Conservation (phyloP, 768 basidiomycete genomes). For the Scleroderma bovista region DNA sequence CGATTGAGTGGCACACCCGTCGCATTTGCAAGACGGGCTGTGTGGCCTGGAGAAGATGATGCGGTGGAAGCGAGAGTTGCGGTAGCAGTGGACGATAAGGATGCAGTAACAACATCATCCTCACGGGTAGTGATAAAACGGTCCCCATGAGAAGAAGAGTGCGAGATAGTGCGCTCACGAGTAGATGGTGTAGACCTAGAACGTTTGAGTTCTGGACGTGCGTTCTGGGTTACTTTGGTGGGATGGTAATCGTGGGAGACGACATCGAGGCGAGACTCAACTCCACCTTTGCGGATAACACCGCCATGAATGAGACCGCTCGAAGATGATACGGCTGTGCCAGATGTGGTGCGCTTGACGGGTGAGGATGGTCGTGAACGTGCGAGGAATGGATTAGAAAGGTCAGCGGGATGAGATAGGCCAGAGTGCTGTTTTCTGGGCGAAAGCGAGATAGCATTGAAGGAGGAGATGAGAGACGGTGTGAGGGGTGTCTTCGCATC, state of each 20-base stretch:
- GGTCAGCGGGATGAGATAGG: slow-evolving; percentile 35
- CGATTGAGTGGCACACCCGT: slow-evolving; percentile 72
- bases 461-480: slow-evolving; percentile 35
- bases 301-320: slow-evolving; percentile 52
- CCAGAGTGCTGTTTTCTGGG: slow-evolving; percentile 21
- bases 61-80: slow-evolving; percentile 26
- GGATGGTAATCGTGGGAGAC: slow-evolving; percentile 75
- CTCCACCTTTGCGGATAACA: slow-evolving; percentile 69
- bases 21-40: slow-evolving; percentile 70
- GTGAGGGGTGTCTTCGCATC: slow-evolving; percentile 47
- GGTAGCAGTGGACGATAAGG: slow-evolving; percentile 58
- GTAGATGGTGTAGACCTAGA: slow-evolving; percentile 70
- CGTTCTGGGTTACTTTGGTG: slow-evolving; percentile 20
- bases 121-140: slow-evolving; percentile 66
- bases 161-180: slow-evolving; percentile 26
- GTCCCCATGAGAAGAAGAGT: slow-evolving; percentile 44
- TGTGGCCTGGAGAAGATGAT: slow-evolving; percentile 67
- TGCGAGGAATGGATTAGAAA: slow-evolving; percentile 60
- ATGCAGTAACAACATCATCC: slow-evolving; percentile 51
- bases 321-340: slow-evolving; percentile 48
- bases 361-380: slow-evolving; percentile 57
- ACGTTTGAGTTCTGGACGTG: slow-evolving; percentile 54
- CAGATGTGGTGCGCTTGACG: slow-evolving; percentile 51
- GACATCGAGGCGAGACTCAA: slow-evolving; percentile 73
- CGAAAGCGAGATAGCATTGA: slow-evolving; percentile 34